Base-by-base conservation (phyloP, 768 basidiomycete species). In the Pseudohyphozyma bogoriensis region DNA sequence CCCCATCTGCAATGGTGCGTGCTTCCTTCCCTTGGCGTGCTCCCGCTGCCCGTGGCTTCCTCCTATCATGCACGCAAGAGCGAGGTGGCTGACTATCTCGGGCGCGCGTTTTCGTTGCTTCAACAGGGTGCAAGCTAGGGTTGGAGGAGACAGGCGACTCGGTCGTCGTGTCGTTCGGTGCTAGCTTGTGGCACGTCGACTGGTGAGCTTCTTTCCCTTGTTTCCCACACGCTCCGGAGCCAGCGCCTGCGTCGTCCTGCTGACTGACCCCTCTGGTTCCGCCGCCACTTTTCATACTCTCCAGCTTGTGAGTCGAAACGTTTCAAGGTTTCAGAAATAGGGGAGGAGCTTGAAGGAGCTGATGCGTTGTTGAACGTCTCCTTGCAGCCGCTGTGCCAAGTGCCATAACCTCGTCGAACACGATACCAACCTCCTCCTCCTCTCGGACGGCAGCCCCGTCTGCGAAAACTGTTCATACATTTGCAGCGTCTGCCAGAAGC, bases 381-480 rank as follows among this genome's bases (percentile, higher is more conserved):
- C 51, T 18, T 24, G 12, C 51, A 64, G 69, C 59, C 89, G 87
- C 67, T 99, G 95, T 72, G 91, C 91, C 40, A 99, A 97, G 77
- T 97, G 93, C 73, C 78, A 81, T 59, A 82, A 91, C 73, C 82
- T 86, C 72, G 92, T 97, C 66, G 92, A 74, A 58, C 90, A 93
- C 32, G 93, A 96, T 74, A 95, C 93, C 29, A 97, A 95, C 76
- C 80, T 99, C n/a, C 81, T 97, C 37, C 79, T 99, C 15, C 83
- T 99, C 53, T 92, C 91, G 35, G 93, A 99, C 75, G 95, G 95
- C 28, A 89, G 86, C n/a, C 95, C 95, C 40, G 91, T 99, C 52
- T 92, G 88, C 71, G 83, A 86, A 45, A 84, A 86, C 69, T 93
- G 90, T 77, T 89, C 89, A 6, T 93, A 93, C 77, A 85, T 85